Evolutionary conservation across 352 stramenopile species (phyloP).

Genomic region (Thalassiosira mediterranea): DNA sequence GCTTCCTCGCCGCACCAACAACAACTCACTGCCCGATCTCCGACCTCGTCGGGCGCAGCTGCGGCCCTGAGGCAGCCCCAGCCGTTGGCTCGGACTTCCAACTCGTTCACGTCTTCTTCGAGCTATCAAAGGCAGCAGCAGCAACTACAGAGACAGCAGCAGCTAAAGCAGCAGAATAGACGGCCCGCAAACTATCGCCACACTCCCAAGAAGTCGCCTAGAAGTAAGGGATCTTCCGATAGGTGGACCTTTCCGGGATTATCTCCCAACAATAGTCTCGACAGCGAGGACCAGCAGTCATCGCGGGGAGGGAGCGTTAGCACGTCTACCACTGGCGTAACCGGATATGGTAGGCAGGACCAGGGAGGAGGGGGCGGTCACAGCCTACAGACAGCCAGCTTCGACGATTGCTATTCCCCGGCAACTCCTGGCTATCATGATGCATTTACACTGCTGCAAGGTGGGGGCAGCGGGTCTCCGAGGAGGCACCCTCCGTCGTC

Average conservation of each 20-base stretch:
- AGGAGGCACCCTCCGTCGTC: too few relatives aligned
- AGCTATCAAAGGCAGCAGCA: conserved; percentile 7
- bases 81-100: too few relatives aligned
- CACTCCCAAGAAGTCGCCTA: conserved; percentile 10
- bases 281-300: conserved; percentile 12
- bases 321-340: neutral
- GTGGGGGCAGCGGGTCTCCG: conserved; percentile 7
- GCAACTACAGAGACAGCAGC: conserved; percentile 14
- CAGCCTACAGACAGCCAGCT: conserved; percentile 17
- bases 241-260: conserved; percentile 12
- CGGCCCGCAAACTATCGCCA: conserved; percentile 40
- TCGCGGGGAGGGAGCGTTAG: neutral
- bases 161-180: conserved; percentile 30
- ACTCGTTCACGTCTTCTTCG: too few relatives aligned
- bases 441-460: conserved; percentile 45
- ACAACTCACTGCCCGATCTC: neutral
- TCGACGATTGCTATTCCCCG: conserved; percentile 41
- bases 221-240: neutral
- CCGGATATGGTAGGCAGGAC: too few relatives aligned
- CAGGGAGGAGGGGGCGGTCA: neutral
- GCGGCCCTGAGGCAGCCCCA: too few relatives aligned
- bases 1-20: neutral
- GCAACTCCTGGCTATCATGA: conserved; percentile 27
- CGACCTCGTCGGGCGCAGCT: neutral
- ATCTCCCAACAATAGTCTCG: conserved; percentile 20